Evolutionary conservation across 164 flowering plant species (phyloP).

Genomic region (Piper longum): DNA sequence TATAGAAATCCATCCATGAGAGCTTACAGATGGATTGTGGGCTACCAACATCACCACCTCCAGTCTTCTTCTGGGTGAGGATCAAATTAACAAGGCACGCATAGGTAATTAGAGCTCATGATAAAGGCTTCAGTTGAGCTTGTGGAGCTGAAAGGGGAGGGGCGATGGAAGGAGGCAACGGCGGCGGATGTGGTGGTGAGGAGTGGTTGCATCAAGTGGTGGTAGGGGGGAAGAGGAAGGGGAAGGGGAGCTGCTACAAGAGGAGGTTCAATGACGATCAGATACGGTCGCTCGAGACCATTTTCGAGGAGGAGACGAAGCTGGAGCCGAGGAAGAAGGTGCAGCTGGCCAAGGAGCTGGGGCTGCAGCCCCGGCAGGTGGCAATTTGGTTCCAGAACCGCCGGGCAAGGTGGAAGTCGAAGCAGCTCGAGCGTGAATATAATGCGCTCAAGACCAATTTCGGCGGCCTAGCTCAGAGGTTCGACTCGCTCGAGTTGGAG

Average conservation of each 20-base stretch:
- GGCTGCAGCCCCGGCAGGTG: slow-evolving; percentile 62
- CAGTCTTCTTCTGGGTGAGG: too few species aligned
- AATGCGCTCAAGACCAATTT: slow-evolving; percentile 25
- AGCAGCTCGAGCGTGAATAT: slow-evolving; percentile 57
- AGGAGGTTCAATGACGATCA: slow-evolving; percentile 17
- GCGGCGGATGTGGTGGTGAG: neutral
- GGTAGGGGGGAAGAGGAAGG: neutral
- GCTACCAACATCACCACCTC: too few species aligned
- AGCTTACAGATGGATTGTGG: too few species aligned
- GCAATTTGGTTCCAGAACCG: slow-evolving; percentile 94
- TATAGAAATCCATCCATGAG: too few species aligned
- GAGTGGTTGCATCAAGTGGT: neutral
- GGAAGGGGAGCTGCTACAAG: slow-evolving; percentile 7
- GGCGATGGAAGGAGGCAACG: too few species aligned
- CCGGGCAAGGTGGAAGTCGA: slow-evolving; percentile 77
- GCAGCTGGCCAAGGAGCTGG: slow-evolving; percentile 52
- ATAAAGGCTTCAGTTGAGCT: too few species aligned
- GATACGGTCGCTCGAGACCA: slow-evolving; percentile 40
- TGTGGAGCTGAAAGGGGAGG: too few species aligned
- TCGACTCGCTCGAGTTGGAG: slow-evolving; percentile 40
- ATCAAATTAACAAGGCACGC: too few species aligned
- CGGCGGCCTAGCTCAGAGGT: slow-evolving; percentile 26
- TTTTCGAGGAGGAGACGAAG: slow-evolving; percentile 51
- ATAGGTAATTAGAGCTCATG: too few species aligned
- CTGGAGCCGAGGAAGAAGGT: slow-evolving; percentile 53